A percentile compares a stretch with the other conserved stretches of the same genome.
phyloP scores from a whole-genome alignment of 1,284 basidiomycete genomes.

The Thecaphora frezii region DNA sequence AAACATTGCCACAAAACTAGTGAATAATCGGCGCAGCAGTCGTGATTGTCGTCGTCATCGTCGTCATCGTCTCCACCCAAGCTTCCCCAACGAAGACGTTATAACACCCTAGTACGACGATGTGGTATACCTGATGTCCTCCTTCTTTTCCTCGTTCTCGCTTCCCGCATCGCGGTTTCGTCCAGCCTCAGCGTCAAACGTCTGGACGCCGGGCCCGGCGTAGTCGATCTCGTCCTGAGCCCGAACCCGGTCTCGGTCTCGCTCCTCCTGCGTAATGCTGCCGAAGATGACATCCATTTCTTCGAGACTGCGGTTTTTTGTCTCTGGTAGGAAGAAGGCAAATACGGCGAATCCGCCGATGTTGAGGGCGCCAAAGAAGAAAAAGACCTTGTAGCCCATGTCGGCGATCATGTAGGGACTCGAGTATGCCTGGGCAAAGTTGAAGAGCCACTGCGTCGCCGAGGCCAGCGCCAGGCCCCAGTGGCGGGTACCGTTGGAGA shows the following conservation, averaged over 20 bases:
- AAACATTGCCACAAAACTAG: no score
- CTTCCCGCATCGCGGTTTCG: background rate
- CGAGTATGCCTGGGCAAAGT: conserved; percentile 60
- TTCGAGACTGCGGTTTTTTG: conserved; percentile 59
- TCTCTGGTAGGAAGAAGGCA: conserved; percentile 61
- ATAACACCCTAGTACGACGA: no score
- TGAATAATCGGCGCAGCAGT: no score
- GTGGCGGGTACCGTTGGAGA: conserved; percentile 60
- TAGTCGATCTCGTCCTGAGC: background rate
- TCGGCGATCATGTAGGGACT: conserved; percentile 59
- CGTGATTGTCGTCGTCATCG: no score
- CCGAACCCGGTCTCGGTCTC: conserved; percentile 64
- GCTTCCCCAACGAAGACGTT: no score
- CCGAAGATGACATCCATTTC: conserved; percentile 83
- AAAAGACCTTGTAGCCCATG: conserved; percentile 59
- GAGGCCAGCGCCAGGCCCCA: conserved; percentile 60
- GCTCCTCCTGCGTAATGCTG: conserved; percentile 66
- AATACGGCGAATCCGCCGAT: conserved; percentile 51
- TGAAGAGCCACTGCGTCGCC: conserved; percentile 61
- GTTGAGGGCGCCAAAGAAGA: conserved; percentile 60
- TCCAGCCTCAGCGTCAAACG: background rate
- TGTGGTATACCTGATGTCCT: no score
- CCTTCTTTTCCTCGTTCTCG: background rate
- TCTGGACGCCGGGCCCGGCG: background rate
- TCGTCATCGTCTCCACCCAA: no score